Evolutionary conservation across 805 yeast genomes (phyloP).

Genomic region (Candida stauntonica): DNA sequence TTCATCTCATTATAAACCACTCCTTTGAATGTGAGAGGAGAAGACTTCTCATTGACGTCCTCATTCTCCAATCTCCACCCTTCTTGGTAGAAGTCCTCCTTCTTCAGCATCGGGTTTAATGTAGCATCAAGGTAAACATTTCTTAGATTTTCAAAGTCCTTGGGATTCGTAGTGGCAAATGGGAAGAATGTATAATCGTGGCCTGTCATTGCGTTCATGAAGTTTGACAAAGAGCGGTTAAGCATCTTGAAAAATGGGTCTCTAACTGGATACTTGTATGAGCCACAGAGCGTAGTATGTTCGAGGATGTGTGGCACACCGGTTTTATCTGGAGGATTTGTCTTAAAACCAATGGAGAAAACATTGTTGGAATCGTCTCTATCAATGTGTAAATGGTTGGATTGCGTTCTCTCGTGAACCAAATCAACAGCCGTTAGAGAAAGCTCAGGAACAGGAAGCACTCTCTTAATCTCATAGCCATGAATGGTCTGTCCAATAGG

Average conservation of each 20-base stretch:
- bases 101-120: slow-evolving; percentile 70
- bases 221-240: slow-evolving; percentile 88
- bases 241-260: slow-evolving; percentile 98
- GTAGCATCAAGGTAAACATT: slow-evolving; percentile 87
- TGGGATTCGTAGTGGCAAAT: slow-evolving; percentile 85
- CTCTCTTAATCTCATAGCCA: slow-evolving; percentile 65
- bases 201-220: slow-evolving; percentile 99
- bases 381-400: slow-evolving; percentile 82
- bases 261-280: slow-evolving; percentile 84
- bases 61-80: slow-evolving; percentile 94
- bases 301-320: slow-evolving; percentile 96
- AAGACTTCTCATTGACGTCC: slow-evolving; percentile 46
- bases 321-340: slow-evolving; percentile 91
- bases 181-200: slow-evolving; percentile 95
- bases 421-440: slow-evolving; percentile 75
- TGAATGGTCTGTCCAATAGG: slow-evolving; percentile 59
- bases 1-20: slow-evolving; percentile 99
- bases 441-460: slow-evolving; percentile 73
- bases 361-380: slow-evolving; percentile 82
- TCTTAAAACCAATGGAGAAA: slow-evolving; percentile 84
- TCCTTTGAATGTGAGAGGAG: slow-evolving; percentile 80
- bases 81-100: slow-evolving; percentile 86
- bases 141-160: slow-evolving; percentile 79
- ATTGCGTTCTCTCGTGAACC: slow-evolving; percentile 62
- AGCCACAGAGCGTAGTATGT: slow-evolving; percentile 95